These are phyloP conservation scores for Pseudogymnoascus sp. DNA, from an alignment of 2,329 filamentous ascomycete genomes.

Conservation along the genomic window DNA sequence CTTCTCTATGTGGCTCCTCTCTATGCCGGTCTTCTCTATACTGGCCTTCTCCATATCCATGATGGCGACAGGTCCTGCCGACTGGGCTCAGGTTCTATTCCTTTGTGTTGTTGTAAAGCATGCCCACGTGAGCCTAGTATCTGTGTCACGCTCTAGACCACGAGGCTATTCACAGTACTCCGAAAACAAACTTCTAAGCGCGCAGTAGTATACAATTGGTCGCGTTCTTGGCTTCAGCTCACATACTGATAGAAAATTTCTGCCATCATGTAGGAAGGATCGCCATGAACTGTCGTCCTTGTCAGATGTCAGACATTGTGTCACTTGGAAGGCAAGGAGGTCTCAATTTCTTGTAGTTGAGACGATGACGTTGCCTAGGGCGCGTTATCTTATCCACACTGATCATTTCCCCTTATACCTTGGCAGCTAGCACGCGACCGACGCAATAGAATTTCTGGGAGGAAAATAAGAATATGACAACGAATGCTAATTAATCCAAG, in stretches of 20 bases:
- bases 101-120: not conserved
- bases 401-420: not conserved
- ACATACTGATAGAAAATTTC: not conserved
- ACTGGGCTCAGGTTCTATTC: not conserved
- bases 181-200: not conserved
- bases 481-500: not conserved
- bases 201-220: not conserved
- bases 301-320: not conserved
- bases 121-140: not conserved
- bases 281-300: not conserved
- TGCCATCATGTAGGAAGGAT: not conserved
- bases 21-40: no score
- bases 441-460: not conserved
- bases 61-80: not conserved
- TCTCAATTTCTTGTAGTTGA: not conserved
- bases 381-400: not conserved
- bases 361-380: not conserved
- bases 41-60: not conserved
- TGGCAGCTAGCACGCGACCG: not conserved
- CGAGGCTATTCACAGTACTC: not conserved
- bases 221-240: not conserved
- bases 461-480: not conserved
- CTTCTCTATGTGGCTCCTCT: no score
- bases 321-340: not conserved
- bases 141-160: not conserved